phyloP scores from a whole-genome alignment of 306 rosid species.

The Vigna angularis region DNA sequence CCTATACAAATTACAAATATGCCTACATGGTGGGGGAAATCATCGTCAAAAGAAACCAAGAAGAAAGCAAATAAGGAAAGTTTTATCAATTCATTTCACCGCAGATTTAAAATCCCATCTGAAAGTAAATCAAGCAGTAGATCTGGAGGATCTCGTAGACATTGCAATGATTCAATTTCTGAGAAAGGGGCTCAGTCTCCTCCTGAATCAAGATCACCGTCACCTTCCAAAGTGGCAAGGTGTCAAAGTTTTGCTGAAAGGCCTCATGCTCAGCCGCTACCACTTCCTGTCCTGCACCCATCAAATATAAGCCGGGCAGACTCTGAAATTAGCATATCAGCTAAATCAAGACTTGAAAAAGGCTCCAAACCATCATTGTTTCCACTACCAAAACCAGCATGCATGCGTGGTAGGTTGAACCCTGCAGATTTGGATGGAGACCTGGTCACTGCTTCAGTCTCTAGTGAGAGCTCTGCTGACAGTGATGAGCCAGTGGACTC shows the following conservation, averaged over 20 bases:
- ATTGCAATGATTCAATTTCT: conserved; percentile 72
- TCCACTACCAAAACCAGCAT: conserved; percentile 77
- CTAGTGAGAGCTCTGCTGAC: conserved; percentile 73
- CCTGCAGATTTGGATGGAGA: conserved; percentile 77
- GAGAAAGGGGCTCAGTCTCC: conserved; percentile 81
- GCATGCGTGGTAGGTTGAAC: conserved; percentile 64
- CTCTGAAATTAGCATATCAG: conserved; percentile 68
- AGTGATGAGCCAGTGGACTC: conserved; percentile 79
- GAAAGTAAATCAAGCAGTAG: conserved; percentile 65
- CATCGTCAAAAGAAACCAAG: conserved; percentile 82
- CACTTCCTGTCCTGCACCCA: conserved; percentile 71
- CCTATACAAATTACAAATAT: conserved; percentile 52
- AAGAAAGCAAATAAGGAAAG: conserved; percentile 84
- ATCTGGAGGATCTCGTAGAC: conserved; percentile 66
- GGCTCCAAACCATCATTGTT: conserved; percentile 60
- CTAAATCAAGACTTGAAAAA: conserved; percentile 60
- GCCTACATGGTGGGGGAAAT: conserved; percentile 92
- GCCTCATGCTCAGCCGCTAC: conserved; percentile 84
- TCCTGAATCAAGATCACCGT: conserved; percentile 78
- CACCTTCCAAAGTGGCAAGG: conserved; percentile 87
- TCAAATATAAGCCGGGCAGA: conserved; percentile 67
- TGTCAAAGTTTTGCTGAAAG: conserved; percentile 92
- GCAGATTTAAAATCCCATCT: conserved; percentile 71
- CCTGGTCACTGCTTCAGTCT: conserved; percentile 67
- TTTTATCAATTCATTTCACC: conserved; percentile 69